Evolutionary conservation across 2,329 filamentous ascomycete genomes (phyloP), one percentile per base, ranked within the genome.

Genomic region (Scedosporium minutisporum): DNA sequence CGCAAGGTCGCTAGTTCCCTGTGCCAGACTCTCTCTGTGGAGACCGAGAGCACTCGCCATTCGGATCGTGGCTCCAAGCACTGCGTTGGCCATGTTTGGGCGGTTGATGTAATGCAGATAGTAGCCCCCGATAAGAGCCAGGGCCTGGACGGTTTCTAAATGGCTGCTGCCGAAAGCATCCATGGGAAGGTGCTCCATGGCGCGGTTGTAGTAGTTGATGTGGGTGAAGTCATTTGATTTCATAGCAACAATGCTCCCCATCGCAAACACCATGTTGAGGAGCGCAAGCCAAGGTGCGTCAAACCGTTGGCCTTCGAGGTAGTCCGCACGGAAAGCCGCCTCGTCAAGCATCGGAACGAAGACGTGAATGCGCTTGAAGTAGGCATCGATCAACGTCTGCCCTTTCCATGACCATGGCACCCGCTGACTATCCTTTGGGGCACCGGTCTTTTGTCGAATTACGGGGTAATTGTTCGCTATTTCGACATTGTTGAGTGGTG

Each of bases 81-180:
- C 78, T 25, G 87, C 85, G 70, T 90, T 89, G 16, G 88, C 89
- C 77, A 91, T 87, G 69, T 91, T 91, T 1, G 88, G 88, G 21
- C 87, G 81, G 73, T 90, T 90, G 68, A 89, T 84, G 69, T 91
- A 91, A 72, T 91, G 89, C 63, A 91, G 82, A 70, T 92, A 92
- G 74, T 86, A 89, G 29, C 89, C 89, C 48, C 87, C 87, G 68
- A 91, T 85, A 27, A 92, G 78, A 2, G 85, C 84, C 16, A 91
- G 73, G 1, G 88, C 86, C 70, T 92, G 88, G 2, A 91, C 80
- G 0, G 84, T 88, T 71, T 91, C 88, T n/a, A 91, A 77, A 67
- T 88, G 69, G 9, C 69, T 71, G 23, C 67, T 87, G 2, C 87
- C 87, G 61, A 90, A 83, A 2, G 84, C 83, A 65, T 88, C 87